Percentiles rank a stretch among this genome's conserved stretches.
phyloP scores from a whole-genome alignment of 2,329 filamentous ascomycete species.

The Fusarium drepaniforme region DNA sequence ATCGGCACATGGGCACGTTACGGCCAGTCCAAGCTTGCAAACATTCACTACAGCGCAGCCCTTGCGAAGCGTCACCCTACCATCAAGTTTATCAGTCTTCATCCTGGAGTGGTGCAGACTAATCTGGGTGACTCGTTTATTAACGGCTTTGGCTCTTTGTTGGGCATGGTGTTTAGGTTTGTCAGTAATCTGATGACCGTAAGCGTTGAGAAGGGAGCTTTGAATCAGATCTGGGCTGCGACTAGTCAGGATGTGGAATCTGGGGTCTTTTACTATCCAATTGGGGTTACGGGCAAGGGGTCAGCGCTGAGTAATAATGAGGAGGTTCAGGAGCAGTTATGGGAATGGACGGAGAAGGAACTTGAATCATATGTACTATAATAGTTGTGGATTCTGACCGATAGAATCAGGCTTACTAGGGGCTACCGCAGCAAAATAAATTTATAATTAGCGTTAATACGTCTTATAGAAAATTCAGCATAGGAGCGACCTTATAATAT shows the following conservation, averaged over 20 bases:
- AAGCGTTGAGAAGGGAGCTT: not conserved
- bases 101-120: constrained; percentile 6
- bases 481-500: not conserved
- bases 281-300: constrained; percentile 39
- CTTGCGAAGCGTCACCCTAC: not conserved
- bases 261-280: constrained; percentile 48
- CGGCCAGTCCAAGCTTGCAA: constrained; percentile 4
- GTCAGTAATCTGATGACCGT: not conserved
- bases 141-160: not conserved
- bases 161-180: constrained; percentile 49
- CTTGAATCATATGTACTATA: constrained; percentile 21
- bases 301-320: not conserved
- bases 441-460: not conserved
- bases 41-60: not conserved
- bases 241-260: constrained; percentile 46
- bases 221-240: constrained; percentile 55
- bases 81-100: not conserved
- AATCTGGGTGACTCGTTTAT: not conserved
- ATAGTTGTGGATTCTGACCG: not conserved
- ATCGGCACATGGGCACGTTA: not conserved
- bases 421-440: not conserved
- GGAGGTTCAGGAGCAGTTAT: constrained; percentile 40
- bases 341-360: constrained; percentile 52
- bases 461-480: not conserved
- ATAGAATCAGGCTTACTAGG: not conserved